phyloP scores from a whole-genome alignment of 2,329 filamentous ascomycete species.

The Claviceps sp. region DNA sequence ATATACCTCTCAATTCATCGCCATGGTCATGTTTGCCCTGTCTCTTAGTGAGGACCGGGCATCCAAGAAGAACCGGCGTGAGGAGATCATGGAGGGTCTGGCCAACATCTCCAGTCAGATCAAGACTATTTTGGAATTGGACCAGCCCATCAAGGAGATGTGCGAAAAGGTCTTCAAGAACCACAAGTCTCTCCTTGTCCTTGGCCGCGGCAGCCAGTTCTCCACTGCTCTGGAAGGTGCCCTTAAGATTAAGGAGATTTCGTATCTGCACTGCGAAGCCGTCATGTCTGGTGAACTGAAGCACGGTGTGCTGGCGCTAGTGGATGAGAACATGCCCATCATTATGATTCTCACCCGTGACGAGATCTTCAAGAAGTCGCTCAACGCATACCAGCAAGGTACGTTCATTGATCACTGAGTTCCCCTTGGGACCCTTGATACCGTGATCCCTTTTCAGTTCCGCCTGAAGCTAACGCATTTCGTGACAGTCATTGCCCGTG shows the following conservation, averaged over 20 bases:
- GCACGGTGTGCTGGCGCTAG: conserved; percentile 92
- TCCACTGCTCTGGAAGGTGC: conserved; percentile 94
- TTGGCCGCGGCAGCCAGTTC: conserved; percentile 92
- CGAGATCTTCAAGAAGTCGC: conserved; percentile 93
- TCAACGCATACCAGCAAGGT: conserved; percentile 98
- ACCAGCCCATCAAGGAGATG: conserved; percentile 87
- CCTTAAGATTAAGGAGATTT: conserved; percentile 99
- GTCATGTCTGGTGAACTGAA: conserved; percentile 99
- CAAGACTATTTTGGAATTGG: conserved; percentile 78
- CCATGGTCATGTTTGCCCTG: conserved; percentile 99
- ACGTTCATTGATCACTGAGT: conserved; percentile 18
- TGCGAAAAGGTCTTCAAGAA: conserved; percentile 89
- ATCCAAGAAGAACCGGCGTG: conserved; percentile 79
- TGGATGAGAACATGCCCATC: conserved; percentile 96
- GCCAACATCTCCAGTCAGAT: conserved; percentile 81
- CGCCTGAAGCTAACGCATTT: neutral
- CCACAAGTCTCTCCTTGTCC: conserved; percentile 87
- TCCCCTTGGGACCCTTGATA: neutral
- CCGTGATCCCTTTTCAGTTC: neutral
- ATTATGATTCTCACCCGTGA: conserved; percentile 99
- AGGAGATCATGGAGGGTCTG: conserved; percentile 94
- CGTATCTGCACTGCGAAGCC: conserved; percentile 97
- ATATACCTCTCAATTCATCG: conserved; percentile 98
- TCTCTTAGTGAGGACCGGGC: conserved; percentile 93
- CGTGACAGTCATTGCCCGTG: conserved; percentile 77